Conservation (phyloP, 2,329 filamentous ascomycete species). For the Cucurbitaria berberidis region DNA sequence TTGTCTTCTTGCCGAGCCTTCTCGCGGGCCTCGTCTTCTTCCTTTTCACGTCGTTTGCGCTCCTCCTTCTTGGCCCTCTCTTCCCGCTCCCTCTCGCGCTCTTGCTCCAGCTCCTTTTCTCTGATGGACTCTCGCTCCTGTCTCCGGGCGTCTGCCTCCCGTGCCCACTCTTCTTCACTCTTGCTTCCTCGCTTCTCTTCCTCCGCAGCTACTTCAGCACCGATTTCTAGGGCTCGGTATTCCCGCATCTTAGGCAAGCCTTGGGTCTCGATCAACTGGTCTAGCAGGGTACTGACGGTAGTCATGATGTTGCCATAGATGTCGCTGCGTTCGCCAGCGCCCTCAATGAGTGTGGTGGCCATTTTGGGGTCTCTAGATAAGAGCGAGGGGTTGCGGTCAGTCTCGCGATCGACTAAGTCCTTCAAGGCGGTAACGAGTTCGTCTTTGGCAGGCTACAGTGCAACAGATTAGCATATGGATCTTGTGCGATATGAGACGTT, state of each 20-base stretch:
- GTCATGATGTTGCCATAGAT: constrained; percentile 75
- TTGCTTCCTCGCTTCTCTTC: constrained; percentile 71
- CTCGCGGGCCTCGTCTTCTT: constrained; percentile 53
- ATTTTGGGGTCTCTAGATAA: constrained; percentile 76
- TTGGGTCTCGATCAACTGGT: constrained; percentile 62
- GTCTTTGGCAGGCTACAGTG: constrained; percentile 68
- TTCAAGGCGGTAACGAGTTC: constrained; percentile 71
- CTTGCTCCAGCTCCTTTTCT: constrained; percentile 66
- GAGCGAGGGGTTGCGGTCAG: constrained; percentile 75
- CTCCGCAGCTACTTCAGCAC: constrained; percentile 69
- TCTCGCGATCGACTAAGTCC: constrained; percentile 73
- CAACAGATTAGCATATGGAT: not conserved
- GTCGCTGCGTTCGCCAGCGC: constrained; percentile 76
- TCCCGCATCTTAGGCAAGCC: constrained; percentile 75
- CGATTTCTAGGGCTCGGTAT: constrained; percentile 70
- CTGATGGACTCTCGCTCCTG: constrained; percentile 67
- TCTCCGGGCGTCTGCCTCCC: constrained; percentile 67
- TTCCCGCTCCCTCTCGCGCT: constrained; percentile 62
- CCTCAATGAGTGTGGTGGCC: constrained; percentile 76
- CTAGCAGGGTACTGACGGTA: constrained; percentile 71
- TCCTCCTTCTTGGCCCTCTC: constrained; percentile 63
- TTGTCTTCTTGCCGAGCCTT: constrained; percentile 55
- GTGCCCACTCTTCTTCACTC: constrained; percentile 75
- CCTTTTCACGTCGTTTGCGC: constrained; percentile 57
- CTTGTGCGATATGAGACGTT: constrained; percentile 31